phyloP scores from a whole-genome alignment of 768 basidiomycete species.

The Fomitopsis serialis region DNA sequence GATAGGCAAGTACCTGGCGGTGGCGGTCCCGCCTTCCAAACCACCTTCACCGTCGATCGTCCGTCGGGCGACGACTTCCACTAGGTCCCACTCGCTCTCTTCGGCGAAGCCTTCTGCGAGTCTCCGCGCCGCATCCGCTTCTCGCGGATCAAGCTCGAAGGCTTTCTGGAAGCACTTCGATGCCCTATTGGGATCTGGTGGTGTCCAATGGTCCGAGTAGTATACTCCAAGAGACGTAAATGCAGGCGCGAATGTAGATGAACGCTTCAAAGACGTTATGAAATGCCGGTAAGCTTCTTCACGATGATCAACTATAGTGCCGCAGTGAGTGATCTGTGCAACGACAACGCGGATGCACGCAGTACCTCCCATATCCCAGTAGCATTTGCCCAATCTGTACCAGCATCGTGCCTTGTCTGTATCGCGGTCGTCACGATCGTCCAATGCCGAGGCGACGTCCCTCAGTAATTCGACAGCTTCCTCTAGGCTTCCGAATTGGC shows the following conservation, averaged over 20 bases:
- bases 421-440: slow-evolving; percentile 40
- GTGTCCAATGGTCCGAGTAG: slow-evolving; percentile 65
- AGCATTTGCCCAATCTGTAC: slow-evolving; percentile 79
- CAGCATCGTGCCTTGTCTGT: slow-evolving; percentile 71
- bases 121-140: slow-evolving; percentile 77
- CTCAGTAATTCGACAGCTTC: slow-evolving; percentile 44
- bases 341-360: background rate
- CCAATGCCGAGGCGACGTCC: slow-evolving; percentile 39
- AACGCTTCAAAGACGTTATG: slow-evolving; percentile 73
- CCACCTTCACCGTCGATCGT: slow-evolving; percentile 94
- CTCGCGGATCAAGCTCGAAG: slow-evolving; percentile 90
- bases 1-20: slow-evolving; percentile 55
- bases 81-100: slow-evolving; percentile 92
- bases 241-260: slow-evolving; percentile 77
- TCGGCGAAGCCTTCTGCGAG: slow-evolving; percentile 89
- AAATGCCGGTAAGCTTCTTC: slow-evolving; percentile 75
- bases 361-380: slow-evolving; percentile 71
- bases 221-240: slow-evolving; percentile 93
- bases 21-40: slow-evolving; percentile 36
- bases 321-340: background rate
- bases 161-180: slow-evolving; percentile 98
- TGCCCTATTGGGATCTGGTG: slow-evolving; percentile 78
- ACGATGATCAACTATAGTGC: slow-evolving; percentile 35
- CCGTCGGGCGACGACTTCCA: slow-evolving; percentile 88
- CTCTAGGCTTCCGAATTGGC: slow-evolving; percentile 46